Evolutionary conservation across 306 rosid genomes (phyloP).

Genomic region (Cicer judaicum): DNA sequence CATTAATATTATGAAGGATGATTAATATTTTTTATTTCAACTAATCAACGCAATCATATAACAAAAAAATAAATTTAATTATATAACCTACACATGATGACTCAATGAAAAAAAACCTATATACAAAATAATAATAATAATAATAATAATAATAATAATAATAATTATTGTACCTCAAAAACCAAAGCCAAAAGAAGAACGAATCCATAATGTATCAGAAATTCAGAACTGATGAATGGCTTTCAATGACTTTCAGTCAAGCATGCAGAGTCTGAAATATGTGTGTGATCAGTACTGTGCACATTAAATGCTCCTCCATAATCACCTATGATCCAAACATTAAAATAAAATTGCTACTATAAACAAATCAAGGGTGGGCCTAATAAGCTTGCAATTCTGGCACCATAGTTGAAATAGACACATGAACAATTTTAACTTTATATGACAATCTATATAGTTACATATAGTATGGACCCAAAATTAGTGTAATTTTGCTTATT

Average conservation of each 20-base stretch:
- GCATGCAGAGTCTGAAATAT: conserved; percentile 25
- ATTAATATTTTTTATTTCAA: neutral
- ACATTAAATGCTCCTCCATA: conserved; percentile 49
- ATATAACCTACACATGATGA: conserved; percentile 22
- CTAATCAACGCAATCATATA: neutral
- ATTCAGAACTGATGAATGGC: conserved; percentile 39
- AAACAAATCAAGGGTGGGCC: conserved; percentile 45
- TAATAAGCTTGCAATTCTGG: conserved; percentile 38
- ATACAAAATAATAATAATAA: neutral
- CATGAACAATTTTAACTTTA: conserved; percentile 48
- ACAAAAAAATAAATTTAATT: conserved; percentile 36
- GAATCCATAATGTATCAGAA: conserved; percentile 40
- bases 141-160: too few relatives aligned
- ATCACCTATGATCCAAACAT: too few relatives aligned
- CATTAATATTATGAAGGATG: too few relatives aligned
- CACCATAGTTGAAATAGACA: conserved; percentile 50
- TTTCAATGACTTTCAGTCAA: conserved; percentile 41
- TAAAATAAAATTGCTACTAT: neutral
- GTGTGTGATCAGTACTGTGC: conserved; percentile 33
- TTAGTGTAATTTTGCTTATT: conserved; percentile 16
- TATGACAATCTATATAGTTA: conserved; percentile 36
- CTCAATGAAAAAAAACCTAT: conserved; percentile 12
- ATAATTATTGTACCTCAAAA: conserved; percentile 11
- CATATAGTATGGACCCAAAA: conserved; percentile 43
- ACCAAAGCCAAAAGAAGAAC: conserved; percentile 18